Percentiles rank a stretch among this genome's conserved stretches.
These are phyloP conservation scores for Phallus indusiatus DNA, from an alignment of 768 basidiomycete species.

Conservation along the genomic window DNA sequence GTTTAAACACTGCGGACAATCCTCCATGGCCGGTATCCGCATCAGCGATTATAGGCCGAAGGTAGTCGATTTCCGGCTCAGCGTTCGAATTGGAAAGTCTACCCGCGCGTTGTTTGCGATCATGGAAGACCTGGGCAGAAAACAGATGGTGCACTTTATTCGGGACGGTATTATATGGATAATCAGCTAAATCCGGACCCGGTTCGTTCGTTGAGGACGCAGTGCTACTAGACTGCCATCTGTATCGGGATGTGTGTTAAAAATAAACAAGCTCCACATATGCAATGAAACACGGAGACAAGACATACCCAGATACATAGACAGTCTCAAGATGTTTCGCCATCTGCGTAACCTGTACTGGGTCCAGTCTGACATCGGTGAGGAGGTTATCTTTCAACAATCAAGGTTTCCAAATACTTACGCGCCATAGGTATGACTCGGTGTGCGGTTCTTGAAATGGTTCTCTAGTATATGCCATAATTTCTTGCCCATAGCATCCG, in stretches of 20 bases:
- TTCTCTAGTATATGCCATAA: constrained; percentile 65
- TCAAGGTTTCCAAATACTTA: constrained; percentile 42
- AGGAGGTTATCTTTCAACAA: background rate
- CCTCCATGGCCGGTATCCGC: constrained; percentile 98
- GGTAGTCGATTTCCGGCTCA: constrained; percentile 72
- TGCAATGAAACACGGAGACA: background rate
- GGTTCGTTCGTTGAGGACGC: constrained; percentile 93
- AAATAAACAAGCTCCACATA: background rate
- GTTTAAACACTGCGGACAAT: constrained; percentile 96
- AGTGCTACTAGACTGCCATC: constrained; percentile 86
- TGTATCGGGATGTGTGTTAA: background rate
- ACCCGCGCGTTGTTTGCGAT: constrained; percentile 87
- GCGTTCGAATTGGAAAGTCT: constrained; percentile 70
- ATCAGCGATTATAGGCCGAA: constrained; percentile 92
- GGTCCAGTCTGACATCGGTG: constrained; percentile 65
- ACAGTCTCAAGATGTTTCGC: constrained; percentile 97
- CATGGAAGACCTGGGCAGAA: constrained; percentile 97
- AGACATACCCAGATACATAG: constrained; percentile 73
- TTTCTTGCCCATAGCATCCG: constrained; percentile 79
- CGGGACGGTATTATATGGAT: constrained; percentile 97
- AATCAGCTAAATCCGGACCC: constrained; percentile 98
- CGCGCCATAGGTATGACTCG: constrained; percentile 97
- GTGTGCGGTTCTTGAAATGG: constrained; percentile 68
- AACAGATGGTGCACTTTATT: constrained; percentile 98
- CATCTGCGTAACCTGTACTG: constrained; percentile 98